Percentiles rank a stretch among this genome's conserved stretches.
phyloP scores from a whole-genome alignment of 2,329 filamentous ascomycete genomes.

The Xylariaceae sp. region DNA sequence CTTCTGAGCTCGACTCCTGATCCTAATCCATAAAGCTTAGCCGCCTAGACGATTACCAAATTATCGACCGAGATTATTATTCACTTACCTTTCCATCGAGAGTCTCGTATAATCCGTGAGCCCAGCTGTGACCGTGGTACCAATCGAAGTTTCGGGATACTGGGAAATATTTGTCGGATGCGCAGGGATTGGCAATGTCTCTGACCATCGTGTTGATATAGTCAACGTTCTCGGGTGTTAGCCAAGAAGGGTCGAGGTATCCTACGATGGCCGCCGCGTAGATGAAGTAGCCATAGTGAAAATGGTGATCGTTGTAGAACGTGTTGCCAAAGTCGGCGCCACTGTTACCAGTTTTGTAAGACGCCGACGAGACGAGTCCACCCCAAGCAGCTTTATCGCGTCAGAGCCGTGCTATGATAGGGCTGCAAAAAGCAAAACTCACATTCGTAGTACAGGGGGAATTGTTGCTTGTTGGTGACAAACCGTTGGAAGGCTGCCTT shows the following conservation, averaged over 20 bases:
- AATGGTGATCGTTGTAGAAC: slow-evolving; percentile 72
- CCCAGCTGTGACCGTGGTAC: slow-evolving; percentile 94
- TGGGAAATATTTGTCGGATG: slow-evolving; percentile 68
- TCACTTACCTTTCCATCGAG: slow-evolving; percentile 60
- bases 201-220: slow-evolving; percentile 82
- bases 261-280: slow-evolving; percentile 80
- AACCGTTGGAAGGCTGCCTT: slow-evolving; percentile 64
- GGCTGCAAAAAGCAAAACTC: slow-evolving; percentile 25
- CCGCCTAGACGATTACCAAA: not conserved
- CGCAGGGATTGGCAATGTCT: slow-evolving; percentile 72
- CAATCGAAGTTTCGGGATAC: slow-evolving; percentile 83
- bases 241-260: slow-evolving; percentile 70
- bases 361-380: slow-evolving; percentile 70
- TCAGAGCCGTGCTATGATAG: slow-evolving; percentile 8
- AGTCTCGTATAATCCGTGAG: slow-evolving; percentile 67
- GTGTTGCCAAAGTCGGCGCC: slow-evolving; percentile 86
- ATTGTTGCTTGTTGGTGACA: slow-evolving; percentile 60
- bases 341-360: slow-evolving; percentile 62
- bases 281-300: slow-evolving; percentile 84
- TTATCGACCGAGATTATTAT: not conserved
- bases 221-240: slow-evolving; percentile 59
- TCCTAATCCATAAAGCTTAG: slow-evolving; percentile 36
- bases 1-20: slow-evolving; percentile 85
- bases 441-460: slow-evolving; percentile 60
- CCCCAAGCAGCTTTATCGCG: slow-evolving; percentile 58